Evolutionary conservation across 1,284 basidiomycete species (phyloP).

Genomic region (Moesziomyces antarcticus): DNA sequence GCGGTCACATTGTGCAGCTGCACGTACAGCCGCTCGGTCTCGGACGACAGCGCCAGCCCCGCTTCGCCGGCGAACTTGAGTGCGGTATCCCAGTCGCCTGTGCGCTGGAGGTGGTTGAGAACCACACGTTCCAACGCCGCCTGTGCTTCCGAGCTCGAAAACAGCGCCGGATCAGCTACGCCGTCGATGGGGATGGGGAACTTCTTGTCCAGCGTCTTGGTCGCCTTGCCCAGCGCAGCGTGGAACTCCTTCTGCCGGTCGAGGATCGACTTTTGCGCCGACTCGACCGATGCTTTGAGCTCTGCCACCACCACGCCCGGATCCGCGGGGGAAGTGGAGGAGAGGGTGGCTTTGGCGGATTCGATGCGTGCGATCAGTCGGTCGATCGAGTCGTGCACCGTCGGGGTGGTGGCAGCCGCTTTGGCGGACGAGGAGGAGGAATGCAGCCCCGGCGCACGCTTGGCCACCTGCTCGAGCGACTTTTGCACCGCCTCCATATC

Average conservation of each 20-base stretch:
- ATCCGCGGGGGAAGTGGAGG: conserved; percentile 8
- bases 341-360: conserved; percentile 38
- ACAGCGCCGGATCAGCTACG: conserved; percentile 55
- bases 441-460: conserved; percentile 47
- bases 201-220: conserved; percentile 58
- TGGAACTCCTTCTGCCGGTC: conserved; percentile 60
- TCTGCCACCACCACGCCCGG: conserved; percentile 30
- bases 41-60: conserved; percentile 13
- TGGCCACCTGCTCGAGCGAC: conserved; percentile 50
- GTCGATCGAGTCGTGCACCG: conserved; percentile 58
- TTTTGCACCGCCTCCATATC: conserved; percentile 63
- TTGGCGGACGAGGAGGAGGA: conserved; percentile 35
- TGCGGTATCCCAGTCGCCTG: conserved; percentile 51
- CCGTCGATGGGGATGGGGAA: conserved; percentile 56
- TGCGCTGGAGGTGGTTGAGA: conserved; percentile 57
- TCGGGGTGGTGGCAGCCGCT: conserved; percentile 22
- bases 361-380: conserved; percentile 52
- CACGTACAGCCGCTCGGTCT: conserved; percentile 14
- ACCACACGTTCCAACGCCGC: conserved; percentile 53
- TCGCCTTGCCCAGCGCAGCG: conserved; percentile 50
- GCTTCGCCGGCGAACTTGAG: conserved; percentile 46
- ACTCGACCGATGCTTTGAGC: conserved; percentile 37
- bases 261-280: conserved; percentile 44
- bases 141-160: conserved; percentile 40
- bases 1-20: conserved; percentile 33